phyloP scores from a whole-genome alignment of 805 yeast species.

The Kuraishia floccosa region DNA sequence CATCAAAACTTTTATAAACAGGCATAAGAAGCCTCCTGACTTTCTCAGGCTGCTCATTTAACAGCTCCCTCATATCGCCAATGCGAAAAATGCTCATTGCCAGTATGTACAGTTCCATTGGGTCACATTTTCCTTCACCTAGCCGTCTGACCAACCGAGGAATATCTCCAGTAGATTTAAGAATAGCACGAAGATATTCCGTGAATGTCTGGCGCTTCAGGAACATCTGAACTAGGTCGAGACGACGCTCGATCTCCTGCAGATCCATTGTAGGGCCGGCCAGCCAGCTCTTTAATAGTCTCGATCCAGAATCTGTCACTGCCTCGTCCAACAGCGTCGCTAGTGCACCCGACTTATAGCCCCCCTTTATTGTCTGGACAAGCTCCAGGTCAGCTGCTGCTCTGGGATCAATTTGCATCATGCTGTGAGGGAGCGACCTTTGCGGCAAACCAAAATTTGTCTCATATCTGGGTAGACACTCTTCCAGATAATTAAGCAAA shows the following conservation, averaged over 20 bases:
- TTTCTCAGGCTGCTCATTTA: conserved; percentile 3
- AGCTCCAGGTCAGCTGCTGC: conserved; percentile 72
- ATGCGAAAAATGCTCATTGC: conserved; percentile 14
- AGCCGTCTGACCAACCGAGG: conserved; percentile 47
- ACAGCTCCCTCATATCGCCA: conserved; percentile 16
- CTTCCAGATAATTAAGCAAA: conserved; percentile 55
- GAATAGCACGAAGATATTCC: conserved; percentile 18
- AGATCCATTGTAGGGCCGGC: conserved; percentile 64
- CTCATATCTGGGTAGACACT: conserved; percentile 59
- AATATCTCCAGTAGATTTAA: conserved; percentile 43
- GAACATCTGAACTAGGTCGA: conserved; percentile 35
- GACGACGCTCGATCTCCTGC: conserved; percentile 44
- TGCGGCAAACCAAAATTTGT: conserved; percentile 60
- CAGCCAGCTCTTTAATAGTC: conserved; percentile 75
- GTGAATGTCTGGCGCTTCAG: conserved; percentile 15
- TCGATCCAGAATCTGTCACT: conserved; percentile 69
- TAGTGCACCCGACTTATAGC: conserved; percentile 55
- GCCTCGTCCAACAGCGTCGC: conserved; percentile 64
- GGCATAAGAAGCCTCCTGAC: conserved; percentile 7
- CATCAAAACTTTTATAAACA: conserved; percentile 9
- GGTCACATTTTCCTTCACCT: conserved; percentile 25
- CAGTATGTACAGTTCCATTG: conserved; percentile 16
- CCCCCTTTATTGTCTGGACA: conserved; percentile 43
- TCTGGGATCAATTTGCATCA: conserved; percentile 71
- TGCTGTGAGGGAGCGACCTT: conserved; percentile 35